A percentile compares a stretch with the other conserved stretches of the same genome.
Evolutionary conservation across 805 yeast species (phyloP).

Genomic region (Lachancea meyersii): DNA sequence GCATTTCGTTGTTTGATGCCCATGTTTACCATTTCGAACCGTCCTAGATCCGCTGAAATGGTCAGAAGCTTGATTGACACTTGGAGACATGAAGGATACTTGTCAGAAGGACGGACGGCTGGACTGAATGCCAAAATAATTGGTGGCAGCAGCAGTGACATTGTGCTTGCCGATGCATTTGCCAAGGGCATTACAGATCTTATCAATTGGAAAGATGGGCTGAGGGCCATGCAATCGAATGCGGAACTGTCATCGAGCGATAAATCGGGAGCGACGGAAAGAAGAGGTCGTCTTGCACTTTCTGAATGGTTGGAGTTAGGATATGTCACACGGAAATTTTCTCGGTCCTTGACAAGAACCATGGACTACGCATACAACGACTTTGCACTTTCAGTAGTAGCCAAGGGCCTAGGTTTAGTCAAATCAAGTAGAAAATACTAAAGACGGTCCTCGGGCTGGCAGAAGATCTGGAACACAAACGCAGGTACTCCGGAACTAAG

Average conservation of each 20-base stretch:
- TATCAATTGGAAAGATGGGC: constrained; percentile 32
- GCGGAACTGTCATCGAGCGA: constrained; percentile 35
- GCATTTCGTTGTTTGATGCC: constrained; percentile 35
- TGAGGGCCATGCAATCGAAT: constrained; percentile 32
- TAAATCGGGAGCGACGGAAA: constrained; percentile 24
- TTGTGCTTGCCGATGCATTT: constrained; percentile 35
- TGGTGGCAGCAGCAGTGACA: constrained; percentile 37
- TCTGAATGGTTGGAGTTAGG: constrained; percentile 33
- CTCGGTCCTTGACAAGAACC: constrained; percentile 34
- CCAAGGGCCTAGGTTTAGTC: constrained; percentile 27
- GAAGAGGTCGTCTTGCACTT: constrained; percentile 35
- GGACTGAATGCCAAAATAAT: constrained; percentile 36
- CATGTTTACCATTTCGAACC: constrained; percentile 28
- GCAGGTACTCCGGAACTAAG: constrained; percentile 16
- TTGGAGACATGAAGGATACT: constrained; percentile 32
- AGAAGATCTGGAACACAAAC: constrained; percentile 33
- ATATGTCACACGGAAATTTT: constrained; percentile 30
- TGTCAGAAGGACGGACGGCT: constrained; percentile 36
- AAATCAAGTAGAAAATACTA: constrained; percentile 27
- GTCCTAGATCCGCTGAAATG: constrained; percentile 28
- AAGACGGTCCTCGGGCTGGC: constrained; percentile 34
- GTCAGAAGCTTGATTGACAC: constrained; percentile 28
- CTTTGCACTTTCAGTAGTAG: constrained; percentile 32
- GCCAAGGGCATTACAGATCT: constrained; percentile 24
- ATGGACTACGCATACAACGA: constrained; percentile 37